These are phyloP conservation scores for Ramichloridium luteum DNA, from an alignment of 2,329 filamentous ascomycete genomes.

Conservation along the genomic window DNA sequence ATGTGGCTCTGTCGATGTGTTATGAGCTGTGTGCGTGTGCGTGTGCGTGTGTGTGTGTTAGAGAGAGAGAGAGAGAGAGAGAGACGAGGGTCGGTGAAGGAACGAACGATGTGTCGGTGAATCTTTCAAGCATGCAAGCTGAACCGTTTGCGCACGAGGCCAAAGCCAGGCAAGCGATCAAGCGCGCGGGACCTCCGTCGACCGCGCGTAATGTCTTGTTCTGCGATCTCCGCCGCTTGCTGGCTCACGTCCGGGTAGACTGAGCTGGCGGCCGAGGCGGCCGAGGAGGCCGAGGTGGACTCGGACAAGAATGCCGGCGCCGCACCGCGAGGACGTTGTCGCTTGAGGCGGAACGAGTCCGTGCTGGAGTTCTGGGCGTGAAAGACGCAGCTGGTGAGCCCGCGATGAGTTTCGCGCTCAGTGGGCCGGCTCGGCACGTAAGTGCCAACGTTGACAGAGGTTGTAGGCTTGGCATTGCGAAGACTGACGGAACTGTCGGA, in stretches of 20 bases:
- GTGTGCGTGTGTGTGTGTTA: too few species aligned
- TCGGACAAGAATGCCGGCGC: slow-evolving; percentile 2
- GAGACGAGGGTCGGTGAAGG: too few species aligned
- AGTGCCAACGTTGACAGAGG: slow-evolving; percentile 5
- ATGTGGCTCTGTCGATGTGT: too few species aligned
- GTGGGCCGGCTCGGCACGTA: slow-evolving; percentile 5
- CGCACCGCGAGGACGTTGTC: not conserved
- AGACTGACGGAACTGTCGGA: too few species aligned
- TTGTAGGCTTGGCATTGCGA: too few species aligned
- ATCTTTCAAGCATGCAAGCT: not conserved
- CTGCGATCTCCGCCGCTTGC: slow-evolving; percentile 12
- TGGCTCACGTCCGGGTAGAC: slow-evolving; percentile 9
- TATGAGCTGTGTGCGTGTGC: too few species aligned
- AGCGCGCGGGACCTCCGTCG: not conserved
- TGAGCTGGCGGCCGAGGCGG: slow-evolving; percentile 6
- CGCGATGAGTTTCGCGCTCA: not conserved
- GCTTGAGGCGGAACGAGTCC: too few species aligned
- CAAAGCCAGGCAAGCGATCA: not conserved
- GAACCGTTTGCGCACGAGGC: not conserved
- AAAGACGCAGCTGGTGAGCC: not conserved
- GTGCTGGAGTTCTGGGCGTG: not conserved
- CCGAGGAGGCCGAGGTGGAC: not conserved
- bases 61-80: too few species aligned
- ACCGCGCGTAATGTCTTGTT: slow-evolving; percentile 7
- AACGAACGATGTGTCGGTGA: too few species aligned